Evolutionary conservation across 2,329 filamentous ascomycete species (phyloP), one percentile per base, ranked within the genome.

Genomic region (Epichloe coenophiala): DNA sequence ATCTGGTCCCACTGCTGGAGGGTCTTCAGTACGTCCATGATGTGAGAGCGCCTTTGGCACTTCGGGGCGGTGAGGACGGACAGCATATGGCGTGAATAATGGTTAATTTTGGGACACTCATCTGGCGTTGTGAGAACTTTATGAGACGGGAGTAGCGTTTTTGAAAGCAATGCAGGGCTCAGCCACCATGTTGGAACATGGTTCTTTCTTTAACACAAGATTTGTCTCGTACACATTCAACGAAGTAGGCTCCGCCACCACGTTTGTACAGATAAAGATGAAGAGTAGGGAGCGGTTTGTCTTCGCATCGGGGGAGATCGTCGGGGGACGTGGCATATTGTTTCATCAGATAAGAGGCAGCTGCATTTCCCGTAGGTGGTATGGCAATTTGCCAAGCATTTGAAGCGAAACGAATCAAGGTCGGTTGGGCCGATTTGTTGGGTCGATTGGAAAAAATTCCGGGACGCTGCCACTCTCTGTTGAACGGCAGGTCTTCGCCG

Each of bases 11-110:
- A 33, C 74, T 97, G 60, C 75, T 98, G 43, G 93, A 98, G 70
- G 93, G 88, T 17, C 71, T 98, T 62, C 93, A 97, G 71, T 95
- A 97, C 69, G 90, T 93, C 58, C 95, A 91, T 48, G 93, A 98
- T 68, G 91, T 98, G 53, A 80, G 93, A 60, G 90, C 93, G 46
- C 74, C 97, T 56, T 74, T 98, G 62, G 90, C 89, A 51, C 73
- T 98, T 59, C 81, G 91, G 60, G 85, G 90, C 59, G 93, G 93
- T 31, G 89, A 97, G 64, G 80, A 83, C 59, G 81, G 80, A 54
- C 79, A 81, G 64, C 75, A 76, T 55, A 75, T 74, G 70, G 72
- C 61, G 59, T 67, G 62, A 59, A 56, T 5, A 35, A 37, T 42
- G 46, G 38, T 19, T 8, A 31, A 31, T 37, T 44, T 50, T n/a